These are phyloP conservation scores for Leccinum fibrillosum DNA, from an alignment of 768 basidiomycete genomes.

Conservation along the genomic window DNA sequence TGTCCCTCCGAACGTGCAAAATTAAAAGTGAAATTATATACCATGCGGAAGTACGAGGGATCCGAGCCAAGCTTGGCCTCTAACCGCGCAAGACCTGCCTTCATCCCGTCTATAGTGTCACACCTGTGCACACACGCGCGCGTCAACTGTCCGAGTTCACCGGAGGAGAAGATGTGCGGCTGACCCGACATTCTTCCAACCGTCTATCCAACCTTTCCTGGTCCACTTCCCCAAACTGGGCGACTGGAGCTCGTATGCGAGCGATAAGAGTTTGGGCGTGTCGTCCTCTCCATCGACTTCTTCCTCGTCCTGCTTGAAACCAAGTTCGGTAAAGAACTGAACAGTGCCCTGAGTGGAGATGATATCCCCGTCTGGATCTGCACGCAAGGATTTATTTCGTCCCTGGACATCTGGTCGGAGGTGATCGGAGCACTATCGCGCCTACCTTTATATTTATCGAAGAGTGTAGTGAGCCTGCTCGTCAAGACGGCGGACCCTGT, in stretches of 20 bases:
- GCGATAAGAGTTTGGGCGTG: constrained; percentile 67
- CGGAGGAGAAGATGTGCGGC: constrained; percentile 22
- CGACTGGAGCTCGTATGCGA: constrained; percentile 81
- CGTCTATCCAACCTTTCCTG: constrained; percentile 70
- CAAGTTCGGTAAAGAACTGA: constrained; percentile 48
- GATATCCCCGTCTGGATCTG: constrained; percentile 57
- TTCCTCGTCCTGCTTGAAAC: constrained; percentile 32
- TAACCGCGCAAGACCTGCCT: constrained; percentile 49
- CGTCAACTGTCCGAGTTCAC: constrained; percentile 3
- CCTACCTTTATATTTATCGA: constrained; percentile 68
- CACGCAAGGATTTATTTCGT: not conserved
- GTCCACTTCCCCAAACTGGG: constrained; percentile 71
- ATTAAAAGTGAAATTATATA: constrained; percentile 79
- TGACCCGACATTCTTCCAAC: constrained; percentile 74
- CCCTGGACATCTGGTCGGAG: not conserved
- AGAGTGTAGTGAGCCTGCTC: constrained; percentile 53
- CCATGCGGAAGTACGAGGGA: constrained; percentile 65
- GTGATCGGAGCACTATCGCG: constrained; percentile 2
- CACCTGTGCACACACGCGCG: constrained; percentile 40
- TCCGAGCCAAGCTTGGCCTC: constrained; percentile 61
- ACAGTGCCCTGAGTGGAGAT: constrained; percentile 82
- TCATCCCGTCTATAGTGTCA: constrained; percentile 66
- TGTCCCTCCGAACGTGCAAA: constrained; percentile 76
- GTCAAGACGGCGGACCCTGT: constrained; percentile 38
- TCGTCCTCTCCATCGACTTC: constrained; percentile 74